Base-by-base conservation (phyloP, 108 stramenopile species). In the Epithemia pelagica region DNA sequence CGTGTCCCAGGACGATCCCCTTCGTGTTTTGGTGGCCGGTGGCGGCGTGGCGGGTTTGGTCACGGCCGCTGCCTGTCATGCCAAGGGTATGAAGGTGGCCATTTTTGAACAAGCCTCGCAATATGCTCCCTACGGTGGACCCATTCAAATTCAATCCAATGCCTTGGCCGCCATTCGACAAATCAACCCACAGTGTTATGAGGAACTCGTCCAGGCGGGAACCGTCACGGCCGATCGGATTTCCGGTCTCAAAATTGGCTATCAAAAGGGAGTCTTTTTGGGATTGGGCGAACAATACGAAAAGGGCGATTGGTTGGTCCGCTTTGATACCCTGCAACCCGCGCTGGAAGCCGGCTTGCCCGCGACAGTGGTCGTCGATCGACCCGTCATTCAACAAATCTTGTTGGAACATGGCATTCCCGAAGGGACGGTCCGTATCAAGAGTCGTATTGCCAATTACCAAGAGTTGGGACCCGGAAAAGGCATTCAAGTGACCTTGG, bases 111-210 rank as follows among this genome's bases (percentile, higher is more conserved):
- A 95, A 77, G 94, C 94, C 18, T 82, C 82, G 23, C 75, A 76
- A 20, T 95, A 95, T 68, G 90, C 94, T 59, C 94, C 95, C 30
- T 98, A 96, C 62, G 97, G 97, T 33, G 97, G 97, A 29, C 97
- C 96, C n/a, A 98, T 98, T 75, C 97, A 98, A 77, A 92, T 98
- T 52, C 95, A 95, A 70, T 91, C 90, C 58, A 98, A 98, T 71
- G 97, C 97, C 7, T 76, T 98, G 55, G 70, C 91, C n/a, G 91
- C 94, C 25, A 73, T 98, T 60, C 70, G 96, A 77, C 84, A 87
- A 24, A 95, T 97, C 82, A 92, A 89, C 67, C 76, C 82, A 8
- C 66, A 61, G 8, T 68, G 90, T 58, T 96, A 70, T 58, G 81
- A 91, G 61, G 93, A 94, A 64, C 61, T 94, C 21, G 74, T 84